Percentiles rank a stretch among this genome's conserved stretches.
These are phyloP conservation scores for Alloascoidea hylecoeti DNA, from an alignment of 805 yeast genomes.

Conservation along the genomic window DNA sequence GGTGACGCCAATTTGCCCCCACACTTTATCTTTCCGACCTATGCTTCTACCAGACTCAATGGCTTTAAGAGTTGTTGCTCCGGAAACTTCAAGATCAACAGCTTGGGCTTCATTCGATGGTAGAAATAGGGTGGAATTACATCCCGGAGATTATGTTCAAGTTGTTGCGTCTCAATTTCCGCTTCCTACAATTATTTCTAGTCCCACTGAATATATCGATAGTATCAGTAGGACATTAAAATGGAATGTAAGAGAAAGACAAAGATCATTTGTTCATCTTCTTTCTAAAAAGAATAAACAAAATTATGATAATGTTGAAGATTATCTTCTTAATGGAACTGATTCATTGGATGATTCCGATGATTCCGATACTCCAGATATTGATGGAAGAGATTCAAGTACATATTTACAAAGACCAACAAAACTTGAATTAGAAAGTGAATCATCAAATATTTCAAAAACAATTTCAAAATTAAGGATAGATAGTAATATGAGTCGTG, in stretches of 20 bases:
- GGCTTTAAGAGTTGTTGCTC: slow-evolving; percentile 71
- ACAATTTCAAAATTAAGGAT: neutral
- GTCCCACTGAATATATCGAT: slow-evolving; percentile 68
- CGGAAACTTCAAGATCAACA: slow-evolving; percentile 67
- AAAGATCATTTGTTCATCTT: slow-evolving; percentile 61
- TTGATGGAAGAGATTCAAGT: slow-evolving; percentile 1
- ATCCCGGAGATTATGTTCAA: slow-evolving; percentile 74
- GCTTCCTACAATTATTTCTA: slow-evolving; percentile 80
- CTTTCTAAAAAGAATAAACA: slow-evolving; percentile 41
- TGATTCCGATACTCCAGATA: neutral
- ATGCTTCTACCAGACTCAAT: slow-evolving; percentile 89
- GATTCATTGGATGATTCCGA: neutral
- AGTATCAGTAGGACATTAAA: slow-evolving; percentile 75
- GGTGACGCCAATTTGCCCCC: slow-evolving; percentile 94
- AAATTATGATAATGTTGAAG: slow-evolving; percentile 19
- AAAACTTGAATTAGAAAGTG: slow-evolving; percentile 12
- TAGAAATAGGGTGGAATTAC: slow-evolving; percentile 66
- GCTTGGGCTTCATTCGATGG: slow-evolving; percentile 99
- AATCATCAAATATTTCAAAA: slow-evolving; percentile 2
- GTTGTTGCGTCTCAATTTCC: slow-evolving; percentile 82
- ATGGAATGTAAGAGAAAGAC: slow-evolving; percentile 89
- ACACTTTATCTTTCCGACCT: slow-evolving; percentile 86
- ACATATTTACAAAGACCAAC: slow-evolving; percentile 1
- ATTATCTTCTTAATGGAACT: slow-evolving; percentile 3
- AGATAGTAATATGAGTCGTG: neutral